These are phyloP conservation scores for Cytidiella melzeri DNA, from an alignment of 768 basidiomycete genomes.

Conservation along the genomic window DNA sequence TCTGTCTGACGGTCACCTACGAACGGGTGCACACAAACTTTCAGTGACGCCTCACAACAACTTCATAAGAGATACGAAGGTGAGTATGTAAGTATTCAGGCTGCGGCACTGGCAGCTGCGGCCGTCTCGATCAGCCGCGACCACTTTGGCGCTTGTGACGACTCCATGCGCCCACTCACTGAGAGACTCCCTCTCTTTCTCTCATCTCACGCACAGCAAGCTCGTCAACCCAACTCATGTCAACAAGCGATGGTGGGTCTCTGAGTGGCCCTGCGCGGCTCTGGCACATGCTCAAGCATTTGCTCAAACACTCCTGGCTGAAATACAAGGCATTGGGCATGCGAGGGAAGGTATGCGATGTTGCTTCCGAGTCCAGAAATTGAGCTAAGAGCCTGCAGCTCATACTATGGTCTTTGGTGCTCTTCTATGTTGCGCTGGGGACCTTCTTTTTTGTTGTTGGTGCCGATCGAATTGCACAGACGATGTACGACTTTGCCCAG, in stretches of 20 bases:
- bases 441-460: constrained; percentile 45
- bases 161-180: no score
- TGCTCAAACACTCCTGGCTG: constrained; percentile 27
- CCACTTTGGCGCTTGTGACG: no score
- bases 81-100: no score
- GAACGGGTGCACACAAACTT: no score
- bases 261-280: background rate
- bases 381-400: constrained; percentile 31
- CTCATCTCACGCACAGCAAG: no score
- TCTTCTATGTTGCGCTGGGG: constrained; percentile 45
- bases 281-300: constrained; percentile 26
- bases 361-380: constrained; percentile 3
- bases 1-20: no score
- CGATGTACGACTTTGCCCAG: constrained; percentile 61
- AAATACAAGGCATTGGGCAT: constrained; percentile 47
- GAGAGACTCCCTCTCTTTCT: no score
- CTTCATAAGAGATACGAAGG: no score
- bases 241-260: background rate
- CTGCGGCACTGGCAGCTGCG: no score
- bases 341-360: constrained; percentile 44
- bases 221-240: no score
- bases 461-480: constrained; percentile 63
- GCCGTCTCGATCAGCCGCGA: no score
- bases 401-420: constrained; percentile 48
- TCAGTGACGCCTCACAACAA: no score